Conservation (phyloP, 164 flowering plant genomes). For the Saururus chinensis region DNA sequence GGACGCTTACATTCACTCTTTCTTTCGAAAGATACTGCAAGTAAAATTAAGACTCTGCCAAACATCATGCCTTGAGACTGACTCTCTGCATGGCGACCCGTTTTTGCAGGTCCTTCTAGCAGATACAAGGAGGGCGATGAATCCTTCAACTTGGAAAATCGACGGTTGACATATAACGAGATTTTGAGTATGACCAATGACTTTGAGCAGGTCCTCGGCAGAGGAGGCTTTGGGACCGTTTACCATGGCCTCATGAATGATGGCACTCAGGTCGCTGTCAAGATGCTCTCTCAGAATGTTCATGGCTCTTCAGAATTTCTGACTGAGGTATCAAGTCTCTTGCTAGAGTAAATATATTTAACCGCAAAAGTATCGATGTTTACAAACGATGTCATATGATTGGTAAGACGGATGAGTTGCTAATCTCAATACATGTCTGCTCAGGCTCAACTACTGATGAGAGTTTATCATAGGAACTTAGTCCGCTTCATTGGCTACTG, state of each 20-base stretch:
- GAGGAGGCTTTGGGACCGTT: slow-evolving; percentile 44
- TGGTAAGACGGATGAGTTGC: neutral
- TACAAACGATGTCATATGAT: neutral
- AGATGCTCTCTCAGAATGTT: slow-evolving; percentile 34
- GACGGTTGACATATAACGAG: slow-evolving; percentile 24
- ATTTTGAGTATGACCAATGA: slow-evolving; percentile 29
- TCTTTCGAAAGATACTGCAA: too few relatives aligned
- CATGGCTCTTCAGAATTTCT: slow-evolving; percentile 31
- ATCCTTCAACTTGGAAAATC: slow-evolving; percentile 4
- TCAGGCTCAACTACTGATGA: slow-evolving; percentile 33
- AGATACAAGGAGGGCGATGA: neutral
- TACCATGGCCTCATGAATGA: slow-evolving; percentile 28
- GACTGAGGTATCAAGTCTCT: slow-evolving; percentile 24
- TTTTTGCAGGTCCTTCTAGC: too few relatives aligned
- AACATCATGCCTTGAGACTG: too few relatives aligned
- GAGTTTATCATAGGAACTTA: slow-evolving; percentile 40
- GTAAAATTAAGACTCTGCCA: too few relatives aligned
- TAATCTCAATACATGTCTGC: too few relatives aligned
- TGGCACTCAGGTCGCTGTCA: slow-evolving; percentile 34
- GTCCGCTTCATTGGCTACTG: slow-evolving; percentile 40
- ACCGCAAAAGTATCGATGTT: too few relatives aligned
- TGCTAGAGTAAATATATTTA: too few relatives aligned
- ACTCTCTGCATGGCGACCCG: too few relatives aligned
- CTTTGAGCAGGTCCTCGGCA: slow-evolving; percentile 29
- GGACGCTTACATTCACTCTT: too few relatives aligned